A percentile compares a stretch with the other conserved stretches of the same genome.
Evolutionary conservation across 257 asterid genomes (phyloP).

Genomic region (Linderniella brevidens): DNA sequence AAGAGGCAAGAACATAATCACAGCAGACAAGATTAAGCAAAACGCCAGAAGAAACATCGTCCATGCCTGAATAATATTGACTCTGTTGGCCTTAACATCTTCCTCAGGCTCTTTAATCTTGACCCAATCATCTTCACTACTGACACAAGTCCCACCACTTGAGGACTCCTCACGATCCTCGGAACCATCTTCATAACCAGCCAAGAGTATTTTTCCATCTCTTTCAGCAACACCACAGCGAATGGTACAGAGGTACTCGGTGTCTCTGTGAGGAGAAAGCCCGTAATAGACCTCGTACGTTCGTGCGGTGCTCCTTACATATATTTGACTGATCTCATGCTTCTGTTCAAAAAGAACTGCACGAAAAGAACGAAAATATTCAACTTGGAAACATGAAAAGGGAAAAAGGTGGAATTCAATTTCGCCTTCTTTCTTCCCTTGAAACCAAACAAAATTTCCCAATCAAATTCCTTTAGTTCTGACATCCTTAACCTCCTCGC

Average conservation of each 20-base stretch:
- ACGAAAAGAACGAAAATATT: conserved; percentile 11
- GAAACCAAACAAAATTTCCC: too few relatives aligned
- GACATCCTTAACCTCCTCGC: too few relatives aligned
- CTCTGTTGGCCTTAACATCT: conserved; percentile 11
- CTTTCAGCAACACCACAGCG: conserved; percentile 70
- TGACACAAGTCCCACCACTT: conserved; percentile 16
- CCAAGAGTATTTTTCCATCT: conserved; percentile 39
- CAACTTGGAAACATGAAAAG: background rate
- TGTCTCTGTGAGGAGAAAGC: conserved; percentile 22
- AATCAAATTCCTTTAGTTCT: too few relatives aligned
- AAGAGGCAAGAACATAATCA: too few relatives aligned
- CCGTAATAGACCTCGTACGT: conserved; percentile 65
- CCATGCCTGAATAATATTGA: conserved; percentile 21
- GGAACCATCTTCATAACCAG: conserved; percentile 19
- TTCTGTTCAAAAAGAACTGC: conserved; percentile 53
- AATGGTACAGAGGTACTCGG: conserved; percentile 73
- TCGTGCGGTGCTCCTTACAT: conserved; percentile 90
- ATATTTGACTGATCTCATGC: conserved; percentile 51
- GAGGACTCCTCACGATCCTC: conserved; percentile 17
- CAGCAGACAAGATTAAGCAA: too few relatives aligned
- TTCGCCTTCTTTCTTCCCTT: too few relatives aligned
- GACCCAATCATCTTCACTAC: conserved; percentile 83
- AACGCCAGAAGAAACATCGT: background rate
- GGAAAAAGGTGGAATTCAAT: too few relatives aligned
- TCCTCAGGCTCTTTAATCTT: conserved; percentile 38